These are phyloP conservation scores for Chenopodium quinoa DNA, from an alignment of 148 eudicot genomes.

Conservation along the genomic window DNA sequence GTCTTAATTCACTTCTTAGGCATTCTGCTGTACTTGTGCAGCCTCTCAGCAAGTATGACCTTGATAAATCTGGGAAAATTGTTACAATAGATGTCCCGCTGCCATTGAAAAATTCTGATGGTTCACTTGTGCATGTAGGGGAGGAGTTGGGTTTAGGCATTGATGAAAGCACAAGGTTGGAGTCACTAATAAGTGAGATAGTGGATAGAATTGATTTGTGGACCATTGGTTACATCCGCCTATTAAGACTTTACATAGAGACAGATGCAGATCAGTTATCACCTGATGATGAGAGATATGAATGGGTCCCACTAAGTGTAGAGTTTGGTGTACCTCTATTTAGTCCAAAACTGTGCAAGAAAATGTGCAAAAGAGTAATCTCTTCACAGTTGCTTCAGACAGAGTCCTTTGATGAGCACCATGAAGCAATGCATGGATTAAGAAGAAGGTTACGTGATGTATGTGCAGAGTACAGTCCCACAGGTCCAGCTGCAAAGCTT, in stretches of 20 bases:
- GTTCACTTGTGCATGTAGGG: constrained; percentile 67
- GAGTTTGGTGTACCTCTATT: constrained; percentile 93
- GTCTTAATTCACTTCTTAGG: constrained; percentile 85
- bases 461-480: constrained; percentile 72
- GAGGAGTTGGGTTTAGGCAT: constrained; percentile 66
- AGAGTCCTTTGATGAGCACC: constrained; percentile 62
- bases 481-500: constrained; percentile 78
- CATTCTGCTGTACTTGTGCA: constrained; percentile 90
- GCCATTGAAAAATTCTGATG: constrained; percentile 89
- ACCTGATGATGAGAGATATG: constrained; percentile 61
- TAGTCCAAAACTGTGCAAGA: constrained; percentile 81
- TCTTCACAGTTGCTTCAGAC: constrained; percentile 82
- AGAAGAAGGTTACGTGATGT: constrained; percentile 67
- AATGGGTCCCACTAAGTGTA: constrained; percentile 87
- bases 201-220: constrained; percentile 69
- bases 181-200: constrained; percentile 49
- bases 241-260: constrained; percentile 69
- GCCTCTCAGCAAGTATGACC: constrained; percentile 80
- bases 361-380: constrained; percentile 73
- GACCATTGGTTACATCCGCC: constrained; percentile 88
- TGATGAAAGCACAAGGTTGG: constrained; percentile 56
- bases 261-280: constrained; percentile 41
- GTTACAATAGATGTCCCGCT: constrained; percentile 76
- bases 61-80: constrained; percentile 59
- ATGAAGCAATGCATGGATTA: constrained; percentile 79